These are phyloP conservation scores for Castanea crenata DNA, from an alignment of 306 rosid species.

Conservation along the genomic window DNA sequence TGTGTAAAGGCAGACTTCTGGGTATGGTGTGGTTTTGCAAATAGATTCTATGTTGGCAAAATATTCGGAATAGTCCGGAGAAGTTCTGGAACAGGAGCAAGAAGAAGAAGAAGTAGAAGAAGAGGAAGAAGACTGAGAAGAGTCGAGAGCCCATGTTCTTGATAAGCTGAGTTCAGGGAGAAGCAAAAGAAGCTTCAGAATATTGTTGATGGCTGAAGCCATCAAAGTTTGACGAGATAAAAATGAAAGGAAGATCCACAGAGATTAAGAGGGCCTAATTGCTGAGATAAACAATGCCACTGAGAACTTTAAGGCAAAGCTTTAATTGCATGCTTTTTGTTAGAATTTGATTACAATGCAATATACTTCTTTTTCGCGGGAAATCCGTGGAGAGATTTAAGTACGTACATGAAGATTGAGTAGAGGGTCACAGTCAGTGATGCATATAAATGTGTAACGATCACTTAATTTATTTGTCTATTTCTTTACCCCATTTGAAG, in stretches of 20 bases:
- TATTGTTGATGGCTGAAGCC: constrained; percentile 37
- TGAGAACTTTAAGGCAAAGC: not conserved
- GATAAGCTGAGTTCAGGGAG: constrained; percentile 30
- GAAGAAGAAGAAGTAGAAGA: constrained; percentile 31
- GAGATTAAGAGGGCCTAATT: not conserved
- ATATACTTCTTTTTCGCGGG: too few species aligned
- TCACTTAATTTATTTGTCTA: too few species aligned
- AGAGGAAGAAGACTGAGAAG: too few species aligned
- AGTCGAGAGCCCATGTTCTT: constrained; percentile 7
- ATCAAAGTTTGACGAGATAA: constrained; percentile 22
- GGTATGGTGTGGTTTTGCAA: constrained; percentile 55
- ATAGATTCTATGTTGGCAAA: constrained; percentile 46
- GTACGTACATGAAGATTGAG: not conserved
- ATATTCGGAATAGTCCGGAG: constrained; percentile 19
- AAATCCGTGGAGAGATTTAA: too few species aligned
- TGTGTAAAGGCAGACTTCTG: constrained; percentile 51
- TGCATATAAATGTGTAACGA: too few species aligned
- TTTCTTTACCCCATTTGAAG: too few species aligned
- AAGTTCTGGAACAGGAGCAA: constrained; percentile 15
- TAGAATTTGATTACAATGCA: too few species aligned
- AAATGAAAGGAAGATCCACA: not conserved
- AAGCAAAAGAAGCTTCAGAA: constrained; percentile 32
- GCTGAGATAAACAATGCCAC: not conserved
- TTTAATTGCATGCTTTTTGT: too few species aligned
- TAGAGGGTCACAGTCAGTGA: too few species aligned